Evolutionary conservation across 1,284 basidiomycete species (phyloP), one percentile per base, ranked within the genome.

Genomic region (Clitocybe nebularis): DNA sequence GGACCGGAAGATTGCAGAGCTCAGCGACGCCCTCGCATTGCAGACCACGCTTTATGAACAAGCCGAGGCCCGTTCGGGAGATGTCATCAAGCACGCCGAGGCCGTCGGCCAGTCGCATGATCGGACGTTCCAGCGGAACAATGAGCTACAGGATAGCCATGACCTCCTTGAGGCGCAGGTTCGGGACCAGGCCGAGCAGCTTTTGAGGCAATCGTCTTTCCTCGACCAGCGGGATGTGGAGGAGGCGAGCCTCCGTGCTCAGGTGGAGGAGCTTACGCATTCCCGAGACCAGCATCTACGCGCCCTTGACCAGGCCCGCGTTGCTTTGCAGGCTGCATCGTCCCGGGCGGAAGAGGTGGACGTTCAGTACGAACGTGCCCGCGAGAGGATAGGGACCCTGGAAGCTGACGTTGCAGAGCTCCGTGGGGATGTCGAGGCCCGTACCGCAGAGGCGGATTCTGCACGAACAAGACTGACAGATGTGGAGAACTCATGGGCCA

Each of bases 291-390:
- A 92, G 53, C 93, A 97, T 61, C 67, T 95, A 20, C 79, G 82
- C 17, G 82, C 93, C 1, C 72, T 99, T 41, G 89, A 93, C 39
- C 90, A 96, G 65, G 81, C 91, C 3, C 85, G 89, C 40, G 68
- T 71, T 9, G 91, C 92, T 0, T 69, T 99, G 39, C 71, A 79
- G 32, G 79, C 89, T 0, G 81, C 92, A 6, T 81, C 85, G 3
- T 67, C 75, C 3, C 83, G 93, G n/a, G 77, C 88, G 1, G 76
- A 81, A 13, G 93, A 98, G 62, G 74, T 94, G 28, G 89, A 96
- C 56, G 59, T 71, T 5, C 75, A 89, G 53, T 84, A 90, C 63
- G 71, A 80, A 47, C 79, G 77, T 29, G 75, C 85, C 5, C 76
- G 77, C 28, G 77, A 81, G 36, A 79, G 85, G 56, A 77, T 90